Evolutionary conservation across 805 yeast species (phyloP).

Genomic region (Myxozyma melibiosi): DNA sequence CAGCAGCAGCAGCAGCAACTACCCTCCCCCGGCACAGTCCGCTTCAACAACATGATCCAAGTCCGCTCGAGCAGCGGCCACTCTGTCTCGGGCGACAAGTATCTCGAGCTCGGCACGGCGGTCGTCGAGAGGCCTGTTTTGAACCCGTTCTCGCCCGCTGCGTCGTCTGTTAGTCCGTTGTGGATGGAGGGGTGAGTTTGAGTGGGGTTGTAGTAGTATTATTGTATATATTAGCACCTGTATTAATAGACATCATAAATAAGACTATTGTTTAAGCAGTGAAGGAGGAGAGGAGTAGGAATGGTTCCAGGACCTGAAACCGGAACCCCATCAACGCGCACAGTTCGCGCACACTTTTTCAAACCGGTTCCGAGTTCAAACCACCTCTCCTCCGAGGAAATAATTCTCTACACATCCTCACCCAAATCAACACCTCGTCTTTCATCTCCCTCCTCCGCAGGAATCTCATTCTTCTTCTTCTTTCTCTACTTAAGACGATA

Average conservation of each 20-base stretch:
- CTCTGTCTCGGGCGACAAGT: neutral
- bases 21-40: neutral
- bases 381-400: neutral
- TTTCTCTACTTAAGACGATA: neutral
- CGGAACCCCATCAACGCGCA: neutral
- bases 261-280: no score
- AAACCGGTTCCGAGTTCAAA: neutral
- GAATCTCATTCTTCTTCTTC: neutral
- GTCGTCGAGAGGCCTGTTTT: neutral
- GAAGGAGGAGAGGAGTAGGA: neutral
- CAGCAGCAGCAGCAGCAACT: neutral
- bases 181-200: no score
- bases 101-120: neutral
- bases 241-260: no score
- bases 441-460: neutral
- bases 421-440: no score
- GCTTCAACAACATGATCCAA: constrained; percentile 4
- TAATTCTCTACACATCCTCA: neutral
- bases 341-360: neutral
- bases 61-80: neutral
- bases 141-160: neutral
- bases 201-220: no score
- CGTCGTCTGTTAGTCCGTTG: neutral
- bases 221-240: no score
- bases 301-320: neutral